Evolutionary conservation across 2,329 filamentous ascomycete species (phyloP), one percentile per base, ranked within the genome.

Genomic region (Alternaria brassicicola): DNA sequence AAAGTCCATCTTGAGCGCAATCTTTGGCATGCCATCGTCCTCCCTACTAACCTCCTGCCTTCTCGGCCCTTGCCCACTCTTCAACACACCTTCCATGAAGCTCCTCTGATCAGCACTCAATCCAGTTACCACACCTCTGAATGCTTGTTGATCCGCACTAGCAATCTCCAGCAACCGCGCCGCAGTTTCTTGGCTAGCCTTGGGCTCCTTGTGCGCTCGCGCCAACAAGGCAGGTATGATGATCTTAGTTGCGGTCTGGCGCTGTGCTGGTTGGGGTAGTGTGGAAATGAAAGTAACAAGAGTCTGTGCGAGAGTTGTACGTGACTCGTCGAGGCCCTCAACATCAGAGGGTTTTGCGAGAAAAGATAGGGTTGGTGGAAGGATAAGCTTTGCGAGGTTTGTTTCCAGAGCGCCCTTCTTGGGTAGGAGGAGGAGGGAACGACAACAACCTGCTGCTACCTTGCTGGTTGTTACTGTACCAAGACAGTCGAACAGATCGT

Each of bases 1-100:
- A 84, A 99, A 98, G 77, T 97, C 85, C 91, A 98, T 96, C 84
- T 96, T 95, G 73, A 99, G 78, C 52, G 92, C 92, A 83, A 99
- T 99, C 63, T 83, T 95, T 12, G 95, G 95, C 77, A 83, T 81
- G 41, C 77, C 80, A 47, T 81, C 80, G 46, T 80, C 79, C 48
- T 86, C 87, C 26, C 81, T 85, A 30, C 80, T 85, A 52, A 80
- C 84, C 57, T 82, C 79, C 57, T 79, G 82, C 49, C 41, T 78
- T 69, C 58, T 73, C 71, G 73, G 66, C 70, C 67, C 69, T 75
- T 79, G 64, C 76, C 85, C 80, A 23, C 84, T 86, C 76, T 87
- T 85, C 59, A 97, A 86, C 15, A 97, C 88, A 64, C 88, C 88
- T 78, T 97, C 94, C 80, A 98, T 85, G 64, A 95, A 89, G 0